These are phyloP conservation scores for Diutina rugosa DNA, from an alignment of 1,139 yeast species.

Conservation along the genomic window DNA sequence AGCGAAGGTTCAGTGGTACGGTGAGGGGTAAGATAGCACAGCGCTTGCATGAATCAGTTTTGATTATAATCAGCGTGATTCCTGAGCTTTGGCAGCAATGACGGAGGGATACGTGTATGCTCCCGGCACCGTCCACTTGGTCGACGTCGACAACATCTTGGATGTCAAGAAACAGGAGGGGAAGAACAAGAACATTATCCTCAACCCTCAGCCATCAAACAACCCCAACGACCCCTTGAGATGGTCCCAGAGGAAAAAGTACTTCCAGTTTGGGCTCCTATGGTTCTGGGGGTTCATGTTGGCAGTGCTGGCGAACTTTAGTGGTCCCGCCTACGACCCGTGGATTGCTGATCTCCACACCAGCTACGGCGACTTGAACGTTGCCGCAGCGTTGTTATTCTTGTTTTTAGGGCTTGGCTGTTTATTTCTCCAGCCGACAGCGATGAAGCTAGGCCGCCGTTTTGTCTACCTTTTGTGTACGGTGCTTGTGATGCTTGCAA, in stretches of 20 bases:
- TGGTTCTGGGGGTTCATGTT: conserved; percentile 26
- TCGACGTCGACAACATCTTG: conserved; percentile 30
- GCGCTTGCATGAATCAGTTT: too few relatives aligned
- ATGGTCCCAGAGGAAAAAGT: conserved; percentile 21
- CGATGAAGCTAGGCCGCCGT: conserved; percentile 26
- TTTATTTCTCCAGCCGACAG: conserved; percentile 26
- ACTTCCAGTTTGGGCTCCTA: conserved; percentile 19
- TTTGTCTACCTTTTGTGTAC: conserved; percentile 24
- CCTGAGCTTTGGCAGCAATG: too few relatives aligned
- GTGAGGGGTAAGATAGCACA: too few relatives aligned
- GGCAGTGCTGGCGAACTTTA: conserved; percentile 27
- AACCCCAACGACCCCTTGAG: conserved; percentile 34
- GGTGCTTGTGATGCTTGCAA: conserved; percentile 17
- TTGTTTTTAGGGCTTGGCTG: conserved; percentile 27
- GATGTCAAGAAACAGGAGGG: conserved; percentile 17
- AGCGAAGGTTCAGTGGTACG: too few relatives aligned
- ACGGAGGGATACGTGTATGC: conserved; percentile 11
- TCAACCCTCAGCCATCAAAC: conserved; percentile 28
- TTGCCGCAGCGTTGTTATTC: conserved; percentile 20
- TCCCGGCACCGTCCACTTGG: conserved; percentile 53
- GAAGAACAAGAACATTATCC: conserved; percentile 14
- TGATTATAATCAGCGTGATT: too few relatives aligned
- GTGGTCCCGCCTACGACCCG: conserved; percentile 25
- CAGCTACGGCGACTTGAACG: conserved; percentile 15
- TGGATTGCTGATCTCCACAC: conserved; percentile 21